Conservation (phyloP, 169 alveolate species). For the Cryptosporidium tyzzeri region DNA sequence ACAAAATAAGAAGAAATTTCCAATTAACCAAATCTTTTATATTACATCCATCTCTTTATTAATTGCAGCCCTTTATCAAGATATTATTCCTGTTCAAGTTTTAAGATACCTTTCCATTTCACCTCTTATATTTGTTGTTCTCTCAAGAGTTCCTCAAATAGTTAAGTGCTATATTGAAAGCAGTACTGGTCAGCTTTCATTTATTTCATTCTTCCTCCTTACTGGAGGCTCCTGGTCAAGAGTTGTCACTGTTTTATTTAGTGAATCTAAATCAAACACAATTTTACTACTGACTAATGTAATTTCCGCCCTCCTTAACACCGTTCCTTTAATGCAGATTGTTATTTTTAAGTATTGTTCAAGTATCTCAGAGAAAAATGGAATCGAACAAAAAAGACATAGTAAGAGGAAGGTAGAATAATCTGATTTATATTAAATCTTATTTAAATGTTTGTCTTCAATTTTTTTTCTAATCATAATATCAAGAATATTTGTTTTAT, state of each 20-base stretch:
- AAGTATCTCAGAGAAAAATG: conserved; percentile 35
- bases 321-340: conserved; percentile 59
- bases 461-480: too few species aligned
- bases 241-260: conserved; percentile 50
- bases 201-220: conserved; percentile 57
- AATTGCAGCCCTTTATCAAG: conserved; percentile 31
- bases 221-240: conserved; percentile 75
- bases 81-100: conserved; percentile 16
- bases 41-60: conserved; percentile 31
- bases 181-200: conserved; percentile 72
- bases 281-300: conserved; percentile 52
- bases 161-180: conserved; percentile 60
- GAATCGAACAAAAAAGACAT: conserved; percentile 24
- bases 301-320: conserved; percentile 60
- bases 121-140: conserved; percentile 56
- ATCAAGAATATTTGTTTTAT: neutral
- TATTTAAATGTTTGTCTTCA: neutral
- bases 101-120: conserved; percentile 56
- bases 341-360: conserved; percentile 50
- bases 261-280: conserved; percentile 56
- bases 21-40: conserved; percentile 33
- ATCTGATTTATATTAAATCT: neutral
- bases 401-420: conserved; percentile 43
- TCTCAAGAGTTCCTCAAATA: conserved; percentile 71
- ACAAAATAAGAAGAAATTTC: conserved; percentile 8